Conservation (phyloP, 2,329 filamentous ascomycete genomes). For the Colletotrichum limetticola region DNA sequence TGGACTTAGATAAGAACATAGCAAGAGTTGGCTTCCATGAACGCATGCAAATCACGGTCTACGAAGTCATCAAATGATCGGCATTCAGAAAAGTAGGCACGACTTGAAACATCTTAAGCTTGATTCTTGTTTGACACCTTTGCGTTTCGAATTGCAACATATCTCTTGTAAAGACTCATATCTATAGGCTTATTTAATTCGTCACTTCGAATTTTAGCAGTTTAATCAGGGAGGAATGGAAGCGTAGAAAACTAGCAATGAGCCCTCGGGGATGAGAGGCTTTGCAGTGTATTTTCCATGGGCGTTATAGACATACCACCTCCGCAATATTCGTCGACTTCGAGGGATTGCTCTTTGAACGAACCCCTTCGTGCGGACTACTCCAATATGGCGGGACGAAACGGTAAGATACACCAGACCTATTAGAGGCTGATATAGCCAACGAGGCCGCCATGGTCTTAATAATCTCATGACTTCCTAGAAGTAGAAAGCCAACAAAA, state of each 20-base stretch:
- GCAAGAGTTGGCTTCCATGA: too few relatives aligned
- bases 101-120: too few relatives aligned
- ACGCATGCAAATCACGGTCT: too few relatives aligned
- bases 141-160: too few relatives aligned
- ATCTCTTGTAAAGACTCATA: too few relatives aligned
- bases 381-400: neutral
- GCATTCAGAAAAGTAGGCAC: too few relatives aligned
- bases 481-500: neutral
- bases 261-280: neutral
- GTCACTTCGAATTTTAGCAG: too few relatives aligned
- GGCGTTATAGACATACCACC: neutral
- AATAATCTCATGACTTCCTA: constrained; percentile 20
- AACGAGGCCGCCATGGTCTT: constrained; percentile 4
- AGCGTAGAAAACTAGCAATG: neutral
- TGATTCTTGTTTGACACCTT: too few relatives aligned
- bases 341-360: neutral
- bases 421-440: neutral
- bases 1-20: too few relatives aligned
- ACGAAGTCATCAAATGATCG: too few relatives aligned
- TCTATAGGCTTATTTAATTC: too few relatives aligned
- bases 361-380: neutral
- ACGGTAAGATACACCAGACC: neutral
- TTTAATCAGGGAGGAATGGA: neutral
- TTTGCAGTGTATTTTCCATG: neutral
- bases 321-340: neutral